phyloP scores from a whole-genome alignment of 1,284 basidiomycete genomes.

The Moniliophthora roreri region DNA sequence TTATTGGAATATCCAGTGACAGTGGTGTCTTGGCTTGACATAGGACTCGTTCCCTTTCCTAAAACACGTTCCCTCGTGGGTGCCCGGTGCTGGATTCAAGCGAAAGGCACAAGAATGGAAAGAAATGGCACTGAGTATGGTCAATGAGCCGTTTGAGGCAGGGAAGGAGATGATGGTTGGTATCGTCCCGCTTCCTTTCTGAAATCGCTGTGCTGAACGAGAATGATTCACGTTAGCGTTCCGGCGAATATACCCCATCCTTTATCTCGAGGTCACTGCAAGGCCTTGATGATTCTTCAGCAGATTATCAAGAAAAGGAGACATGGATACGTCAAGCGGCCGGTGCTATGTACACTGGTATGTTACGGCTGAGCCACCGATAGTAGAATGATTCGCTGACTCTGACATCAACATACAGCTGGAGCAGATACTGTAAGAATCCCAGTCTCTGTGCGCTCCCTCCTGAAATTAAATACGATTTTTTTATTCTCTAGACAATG shows the following conservation, averaged over 20 bases:
- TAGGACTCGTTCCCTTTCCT: background rate
- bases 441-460: background rate
- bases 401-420: background rate
- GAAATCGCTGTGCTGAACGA: background rate
- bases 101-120: background rate
- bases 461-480: background rate
- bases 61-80: background rate
- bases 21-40: no score
- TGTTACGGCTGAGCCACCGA: background rate
- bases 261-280: background rate
- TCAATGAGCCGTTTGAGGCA: background rate
- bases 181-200: no score
- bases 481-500: background rate
- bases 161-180: slow-evolving; percentile 4
- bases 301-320: background rate
- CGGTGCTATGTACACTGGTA: background rate
- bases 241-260: background rate
- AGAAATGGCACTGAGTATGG: background rate
- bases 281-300: background rate
- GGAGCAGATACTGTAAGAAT: background rate
- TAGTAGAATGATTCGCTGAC: background rate
- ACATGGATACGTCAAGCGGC: background rate
- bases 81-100: slow-evolving; percentile 8
- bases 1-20: no score
- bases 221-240: background rate